Base-by-base conservation (phyloP, 1,284 basidiomycete genomes). In the Anthracocystis panici-leucophaei region DNA sequence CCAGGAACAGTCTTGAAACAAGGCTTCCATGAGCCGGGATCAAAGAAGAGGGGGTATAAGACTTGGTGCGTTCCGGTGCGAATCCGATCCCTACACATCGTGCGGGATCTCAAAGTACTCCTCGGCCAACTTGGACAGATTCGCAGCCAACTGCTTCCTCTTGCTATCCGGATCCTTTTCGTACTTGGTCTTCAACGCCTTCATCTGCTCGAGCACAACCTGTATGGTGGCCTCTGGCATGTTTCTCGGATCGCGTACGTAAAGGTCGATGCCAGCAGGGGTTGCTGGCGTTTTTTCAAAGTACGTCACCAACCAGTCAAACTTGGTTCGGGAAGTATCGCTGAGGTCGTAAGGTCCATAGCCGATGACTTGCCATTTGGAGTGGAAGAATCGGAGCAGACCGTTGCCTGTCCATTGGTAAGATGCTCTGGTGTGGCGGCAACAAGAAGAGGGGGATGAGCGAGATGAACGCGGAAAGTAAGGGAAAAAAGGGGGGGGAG, bases 321-420 rank as follows among this genome's bases (percentile, higher is more conserved):
- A 68, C 25, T 66, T 57, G 11, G 60, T 69, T 8, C 60, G 59
- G 11, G 57, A 60, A 0, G 60, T 58, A n/a, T 75, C 68, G 33
- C 48, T 44, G 27, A 71, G 64, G 53, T 75, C 68, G 73, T 75
- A 75, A 8, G 67, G 67, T 3, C 73, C 73, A 29, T 75, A 77
- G 45, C 71, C 71, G 21, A 77, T 73, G 23, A 77, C 62, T 41
- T 77, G 74, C 70, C 74, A 73, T 57, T 69, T 73, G 21, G 65
- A 68, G 46, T 77, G 69, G 65, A 77, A 77, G 57, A 73, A 57
- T 23, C 56, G 59, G 33, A 74, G 67, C 25, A 77, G 62, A 1
- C 69, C 71, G 52, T 70, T 66, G 44, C 73, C 73, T 21, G 65
- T 77, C 74, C 71, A 77, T 46, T 77, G 74, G 55, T 73, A 75